A percentile compares a stretch with the other conserved stretches of the same genome.
Conservation (phyloP, 352 stramenopile species). For the Pythium vanterpoolii region DNA sequence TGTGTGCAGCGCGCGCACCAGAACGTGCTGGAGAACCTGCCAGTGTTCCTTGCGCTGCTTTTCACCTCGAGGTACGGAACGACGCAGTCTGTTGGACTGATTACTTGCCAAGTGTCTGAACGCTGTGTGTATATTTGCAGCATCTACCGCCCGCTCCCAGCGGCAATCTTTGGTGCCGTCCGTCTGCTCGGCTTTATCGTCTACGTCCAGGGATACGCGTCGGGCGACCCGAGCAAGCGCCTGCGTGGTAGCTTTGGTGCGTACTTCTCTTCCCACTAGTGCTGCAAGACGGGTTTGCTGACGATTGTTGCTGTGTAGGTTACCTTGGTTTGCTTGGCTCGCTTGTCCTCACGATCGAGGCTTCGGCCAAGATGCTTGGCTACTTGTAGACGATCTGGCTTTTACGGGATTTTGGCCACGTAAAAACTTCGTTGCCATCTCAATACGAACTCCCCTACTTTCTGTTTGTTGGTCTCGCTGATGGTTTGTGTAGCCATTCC, state of each 20-base stretch:
- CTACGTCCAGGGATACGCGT: slow-evolving; percentile 66
- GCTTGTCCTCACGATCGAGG: slow-evolving; percentile 35
- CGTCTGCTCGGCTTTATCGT: slow-evolving; percentile 57
- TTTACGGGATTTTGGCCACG: neutral
- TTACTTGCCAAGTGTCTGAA: neutral
- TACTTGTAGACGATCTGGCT: slow-evolving; percentile 2
- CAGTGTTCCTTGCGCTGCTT: slow-evolving; percentile 54
- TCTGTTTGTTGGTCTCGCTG: neutral
- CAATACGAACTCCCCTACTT: no score
- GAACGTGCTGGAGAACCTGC: slow-evolving; percentile 89
- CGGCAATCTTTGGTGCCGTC: slow-evolving; percentile 50
- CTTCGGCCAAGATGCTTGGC: slow-evolving; percentile 28
- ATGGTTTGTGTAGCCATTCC: neutral
- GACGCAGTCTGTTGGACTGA: neutral
- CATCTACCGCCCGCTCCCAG: slow-evolving; percentile 54
- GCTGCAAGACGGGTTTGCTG: neutral
- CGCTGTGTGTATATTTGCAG: slow-evolving; percentile 24
- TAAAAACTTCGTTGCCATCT: no score
- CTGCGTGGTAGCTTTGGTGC: slow-evolving; percentile 31
- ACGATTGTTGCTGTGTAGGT: slow-evolving; percentile 23
- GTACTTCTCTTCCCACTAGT: neutral
- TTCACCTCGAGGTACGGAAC: slow-evolving; percentile 51
- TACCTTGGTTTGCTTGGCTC: slow-evolving; percentile 45
- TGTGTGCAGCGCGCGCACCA: slow-evolving; percentile 91
- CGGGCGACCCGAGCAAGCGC: slow-evolving; percentile 60